Percentiles rank a stretch among this genome's conserved stretches.
Evolutionary conservation across 2,329 filamentous ascomycete species (phyloP).

Genomic region (Pyricularia sp.): DNA sequence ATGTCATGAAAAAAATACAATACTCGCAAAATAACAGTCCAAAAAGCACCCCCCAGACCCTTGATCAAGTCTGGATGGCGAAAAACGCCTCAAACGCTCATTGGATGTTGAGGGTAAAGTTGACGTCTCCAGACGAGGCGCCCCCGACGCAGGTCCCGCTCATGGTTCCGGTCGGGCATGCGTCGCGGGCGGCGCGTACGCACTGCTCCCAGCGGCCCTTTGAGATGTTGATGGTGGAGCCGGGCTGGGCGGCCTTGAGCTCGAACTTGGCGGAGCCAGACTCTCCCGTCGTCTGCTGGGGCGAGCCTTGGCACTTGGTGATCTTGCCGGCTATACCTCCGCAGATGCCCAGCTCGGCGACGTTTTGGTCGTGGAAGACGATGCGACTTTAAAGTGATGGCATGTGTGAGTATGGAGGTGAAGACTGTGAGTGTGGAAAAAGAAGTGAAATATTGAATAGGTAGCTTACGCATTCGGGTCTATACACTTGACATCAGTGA

Average conservation of each 20-base stretch:
- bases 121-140: slow-evolving; percentile 34
- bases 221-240: slow-evolving; percentile 40
- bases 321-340: slow-evolving; percentile 39
- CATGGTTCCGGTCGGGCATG: slow-evolving; percentile 40
- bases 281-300: slow-evolving; percentile 31
- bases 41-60: background rate
- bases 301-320: slow-evolving; percentile 33
- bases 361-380: slow-evolving; percentile 45
- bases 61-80: background rate
- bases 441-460: background rate
- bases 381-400: slow-evolving; percentile 30
- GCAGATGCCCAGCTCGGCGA: slow-evolving; percentile 47
- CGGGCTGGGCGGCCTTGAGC: slow-evolving; percentile 29
- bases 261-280: slow-evolving; percentile 38
- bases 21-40: background rate
- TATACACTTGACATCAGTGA: slow-evolving; percentile 29
- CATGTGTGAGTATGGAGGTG: slow-evolving; percentile 4
- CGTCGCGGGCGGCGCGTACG: slow-evolving; percentile 39
- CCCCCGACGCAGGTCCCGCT: slow-evolving; percentile 36
- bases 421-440: background rate
- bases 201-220: slow-evolving; percentile 45
- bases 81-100: background rate
- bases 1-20: background rate
- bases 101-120: slow-evolving; percentile 27
- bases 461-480: slow-evolving; percentile 28